A percentile compares a stretch with the other conserved stretches of the same genome.
phyloP scores from a whole-genome alignment of 1,284 basidiomycete species.

The Ceratobasidium sp. region DNA sequence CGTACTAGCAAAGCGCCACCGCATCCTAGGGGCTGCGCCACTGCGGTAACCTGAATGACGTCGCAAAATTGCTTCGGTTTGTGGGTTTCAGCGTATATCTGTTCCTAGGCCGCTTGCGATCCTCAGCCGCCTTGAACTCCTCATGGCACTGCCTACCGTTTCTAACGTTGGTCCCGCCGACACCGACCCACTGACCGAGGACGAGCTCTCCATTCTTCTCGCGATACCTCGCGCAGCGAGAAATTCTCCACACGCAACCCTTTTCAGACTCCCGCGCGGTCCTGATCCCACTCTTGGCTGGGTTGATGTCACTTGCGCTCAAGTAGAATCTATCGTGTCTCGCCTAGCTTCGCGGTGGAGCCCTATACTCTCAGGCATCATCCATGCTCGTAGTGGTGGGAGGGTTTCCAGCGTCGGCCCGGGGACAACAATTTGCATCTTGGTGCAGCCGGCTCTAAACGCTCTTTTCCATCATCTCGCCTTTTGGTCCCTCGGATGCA shows the following conservation, averaged over 20 bases:
- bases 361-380: too few species aligned
- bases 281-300: not conserved
- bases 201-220: slow-evolving; percentile 5
- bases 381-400: not conserved
- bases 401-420: not conserved
- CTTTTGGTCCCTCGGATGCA: slow-evolving; percentile 25
- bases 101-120: too few species aligned
- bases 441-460: not conserved
- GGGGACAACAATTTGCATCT: slow-evolving; percentile 19
- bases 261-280: slow-evolving; percentile 12
- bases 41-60: too few species aligned
- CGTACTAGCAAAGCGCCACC: too few species aligned
- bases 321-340: not conserved
- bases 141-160: too few species aligned
- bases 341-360: slow-evolving; percentile 2
- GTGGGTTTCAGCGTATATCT: too few species aligned
- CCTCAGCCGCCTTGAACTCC: too few species aligned
- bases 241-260: not conserved
- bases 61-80: too few species aligned
- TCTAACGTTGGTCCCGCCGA: not conserved
- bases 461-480: slow-evolving; percentile 22
- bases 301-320: slow-evolving; percentile 12
- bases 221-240: slow-evolving; percentile 8
- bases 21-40: too few species aligned
- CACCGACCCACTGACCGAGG: slow-evolving; percentile 22